Percentiles rank a stretch among this genome's conserved stretches.
Evolutionary conservation across 2,329 filamentous ascomycete genomes (phyloP).

Genomic region (Fusarium pininemorale): DNA sequence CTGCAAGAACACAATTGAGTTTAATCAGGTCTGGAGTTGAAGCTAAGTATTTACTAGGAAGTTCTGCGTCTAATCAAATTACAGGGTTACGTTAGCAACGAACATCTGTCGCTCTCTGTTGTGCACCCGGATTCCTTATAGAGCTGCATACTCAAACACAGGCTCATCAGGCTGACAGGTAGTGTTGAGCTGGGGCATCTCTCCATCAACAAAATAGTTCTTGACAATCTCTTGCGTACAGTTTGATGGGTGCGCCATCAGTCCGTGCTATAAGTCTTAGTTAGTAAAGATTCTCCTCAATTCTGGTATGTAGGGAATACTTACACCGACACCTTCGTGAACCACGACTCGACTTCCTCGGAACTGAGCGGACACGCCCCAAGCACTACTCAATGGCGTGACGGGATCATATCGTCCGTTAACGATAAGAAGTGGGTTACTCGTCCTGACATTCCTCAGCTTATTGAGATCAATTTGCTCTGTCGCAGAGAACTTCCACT

Average conservation of each 20-base stretch:
- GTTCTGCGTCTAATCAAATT: not conserved
- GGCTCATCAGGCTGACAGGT: not conserved
- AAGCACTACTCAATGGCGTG: not conserved
- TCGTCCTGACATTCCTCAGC: not conserved
- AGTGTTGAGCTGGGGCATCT: not conserved
- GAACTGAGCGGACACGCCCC: not conserved
- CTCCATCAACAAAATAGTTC: not conserved
- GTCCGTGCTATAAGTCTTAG: not conserved
- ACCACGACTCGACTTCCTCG: slow-evolving; percentile 2
- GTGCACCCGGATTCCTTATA: fast-evolving
- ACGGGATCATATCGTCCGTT: not conserved
- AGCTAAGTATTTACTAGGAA: not conserved
- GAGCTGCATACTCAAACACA: not conserved
- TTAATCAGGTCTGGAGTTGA: not conserved
- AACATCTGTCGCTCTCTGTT: fast-evolving
- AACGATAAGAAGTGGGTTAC: not conserved
- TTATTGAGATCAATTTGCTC: not conserved
- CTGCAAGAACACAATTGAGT: fast-evolving
- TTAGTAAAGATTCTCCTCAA: not conserved
- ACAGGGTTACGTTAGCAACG: fast-evolving
- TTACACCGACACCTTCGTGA: slow-evolving; percentile 5
- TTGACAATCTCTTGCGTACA: not conserved
- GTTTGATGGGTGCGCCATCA: not conserved
- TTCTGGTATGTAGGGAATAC: not conserved
- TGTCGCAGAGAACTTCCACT: not conserved